phyloP scores from a whole-genome alignment of 345 rosid species.

The Cochlearia excelsa region DNA sequence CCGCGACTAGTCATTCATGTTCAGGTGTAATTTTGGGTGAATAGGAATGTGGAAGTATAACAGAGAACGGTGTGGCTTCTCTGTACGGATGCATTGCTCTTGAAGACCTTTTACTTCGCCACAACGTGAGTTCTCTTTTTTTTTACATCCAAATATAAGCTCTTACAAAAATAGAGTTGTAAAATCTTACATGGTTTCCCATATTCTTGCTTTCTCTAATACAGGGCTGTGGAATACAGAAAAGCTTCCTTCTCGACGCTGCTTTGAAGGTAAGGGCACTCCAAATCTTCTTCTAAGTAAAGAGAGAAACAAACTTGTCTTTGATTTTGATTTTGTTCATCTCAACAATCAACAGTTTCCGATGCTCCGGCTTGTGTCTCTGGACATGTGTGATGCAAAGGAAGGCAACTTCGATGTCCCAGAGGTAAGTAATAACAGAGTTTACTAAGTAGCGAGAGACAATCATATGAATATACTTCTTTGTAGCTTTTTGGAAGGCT shows the following conservation, averaged over 20 bases:
- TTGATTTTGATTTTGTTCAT: not conserved
- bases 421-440: constrained; percentile 42
- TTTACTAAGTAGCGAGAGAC: constrained; percentile 1
- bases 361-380: constrained; percentile 58
- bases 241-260: constrained; percentile 59
- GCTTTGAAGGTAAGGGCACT: constrained; percentile 48
- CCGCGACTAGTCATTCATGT: not conserved
- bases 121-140: constrained; percentile 55
- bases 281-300: not conserved
- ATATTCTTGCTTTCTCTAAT: constrained; percentile 10
- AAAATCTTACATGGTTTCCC: not conserved
- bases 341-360: constrained; percentile 47
- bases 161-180: not conserved
- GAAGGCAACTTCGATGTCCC: constrained; percentile 67
- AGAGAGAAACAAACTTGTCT: not conserved
- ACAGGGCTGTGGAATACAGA: constrained; percentile 64
- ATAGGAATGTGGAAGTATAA: constrained; percentile 70
- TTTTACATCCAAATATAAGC: too few species aligned
- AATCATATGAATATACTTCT: not conserved
- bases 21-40: not conserved
- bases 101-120: constrained; percentile 71
- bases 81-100: constrained; percentile 61
- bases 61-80: constrained; percentile 52
- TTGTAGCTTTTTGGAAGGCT: not conserved
- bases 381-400: constrained; percentile 68